These are phyloP conservation scores for Starmera stellimalicola DNA, from an alignment of 1,139 yeast genomes.

Conservation along the genomic window DNA sequence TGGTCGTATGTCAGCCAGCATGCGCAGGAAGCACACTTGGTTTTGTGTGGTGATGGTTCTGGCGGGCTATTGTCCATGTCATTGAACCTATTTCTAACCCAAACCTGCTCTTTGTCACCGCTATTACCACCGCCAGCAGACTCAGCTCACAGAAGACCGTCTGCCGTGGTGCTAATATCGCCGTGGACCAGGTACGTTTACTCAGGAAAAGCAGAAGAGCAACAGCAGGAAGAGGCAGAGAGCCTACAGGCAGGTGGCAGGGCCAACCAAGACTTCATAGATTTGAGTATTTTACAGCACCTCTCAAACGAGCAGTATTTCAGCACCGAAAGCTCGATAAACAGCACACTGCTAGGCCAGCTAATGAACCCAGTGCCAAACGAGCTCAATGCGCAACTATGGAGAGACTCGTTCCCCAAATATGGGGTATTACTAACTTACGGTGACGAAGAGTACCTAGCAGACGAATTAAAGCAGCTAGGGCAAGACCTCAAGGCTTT, in stretches of 20 bases:
- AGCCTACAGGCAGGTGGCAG: no score
- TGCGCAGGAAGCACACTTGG: slow-evolving; percentile 20
- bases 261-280: no score
- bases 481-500: not conserved
- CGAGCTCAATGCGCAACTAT: slow-evolving; percentile 17
- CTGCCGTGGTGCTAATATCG: slow-evolving; percentile 29
- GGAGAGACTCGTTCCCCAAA: slow-evolving; percentile 31
- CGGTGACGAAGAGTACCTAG: slow-evolving; percentile 30
- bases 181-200: slow-evolving; percentile 30
- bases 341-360: no score
- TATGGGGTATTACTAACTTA: slow-evolving; percentile 27
- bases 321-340: no score
- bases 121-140: slow-evolving; percentile 3
- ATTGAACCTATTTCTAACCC: slow-evolving; percentile 26
- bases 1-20: slow-evolving; percentile 22
- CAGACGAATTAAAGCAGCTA: slow-evolving; percentile 27
- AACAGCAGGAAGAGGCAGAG: no score
- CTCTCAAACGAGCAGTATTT: no score
- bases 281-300: no score
- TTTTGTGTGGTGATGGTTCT: slow-evolving; percentile 31
- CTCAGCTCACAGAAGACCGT: slow-evolving; percentile 26
- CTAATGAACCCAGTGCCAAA: not conserved
- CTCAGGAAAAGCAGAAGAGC: no score
- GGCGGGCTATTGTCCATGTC: slow-evolving; percentile 32
- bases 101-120: slow-evolving; percentile 15